Percentiles rank a stretch among this genome's conserved stretches.
Conservation (phyloP, 2,329 filamentous ascomycete species). For the Epicoccum sorghinum region DNA sequence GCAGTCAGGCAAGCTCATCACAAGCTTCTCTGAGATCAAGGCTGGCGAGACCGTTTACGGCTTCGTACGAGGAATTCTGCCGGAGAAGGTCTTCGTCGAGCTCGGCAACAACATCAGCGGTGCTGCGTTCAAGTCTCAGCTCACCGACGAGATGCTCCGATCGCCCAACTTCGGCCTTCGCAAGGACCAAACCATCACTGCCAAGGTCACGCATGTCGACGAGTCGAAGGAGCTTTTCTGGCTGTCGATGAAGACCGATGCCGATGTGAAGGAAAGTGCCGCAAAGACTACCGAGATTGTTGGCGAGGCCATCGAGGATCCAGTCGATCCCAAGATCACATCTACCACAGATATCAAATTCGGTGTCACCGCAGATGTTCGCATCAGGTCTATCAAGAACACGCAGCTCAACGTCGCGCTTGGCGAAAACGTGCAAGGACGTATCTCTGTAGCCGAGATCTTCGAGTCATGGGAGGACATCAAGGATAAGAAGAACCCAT, state of each 20-base stretch:
- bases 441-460: constrained; percentile 87
- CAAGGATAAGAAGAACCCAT: constrained; percentile 77
- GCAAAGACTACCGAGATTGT: constrained; percentile 32
- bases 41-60: constrained; percentile 73
- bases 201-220: constrained; percentile 76
- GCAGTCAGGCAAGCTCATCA: constrained; percentile 74
- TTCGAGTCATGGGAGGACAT: constrained; percentile 92
- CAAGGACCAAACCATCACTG: constrained; percentile 75
- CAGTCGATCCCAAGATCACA: constrained; percentile 68
- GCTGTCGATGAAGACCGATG: constrained; percentile 63
- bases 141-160: constrained; percentile 71
- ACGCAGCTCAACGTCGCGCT: constrained; percentile 93
- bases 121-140: constrained; percentile 77
- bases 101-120: constrained; percentile 80
- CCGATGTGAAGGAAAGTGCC: constrained; percentile 46
- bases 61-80: constrained; percentile 84
- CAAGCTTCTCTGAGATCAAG: constrained; percentile 72
- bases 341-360: constrained; percentile 74
- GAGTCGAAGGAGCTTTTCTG: constrained; percentile 71
- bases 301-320: constrained; percentile 57
- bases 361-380: constrained; percentile 76
- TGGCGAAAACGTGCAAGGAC: constrained; percentile 87
- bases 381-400: constrained; percentile 81
- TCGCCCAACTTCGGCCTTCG: constrained; percentile 79
- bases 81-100: constrained; percentile 84